These are phyloP conservation scores for Nosema granulosis DNA, from an alignment of 371 early-diverging fungal genomes.

Conservation along the genomic window DNA sequence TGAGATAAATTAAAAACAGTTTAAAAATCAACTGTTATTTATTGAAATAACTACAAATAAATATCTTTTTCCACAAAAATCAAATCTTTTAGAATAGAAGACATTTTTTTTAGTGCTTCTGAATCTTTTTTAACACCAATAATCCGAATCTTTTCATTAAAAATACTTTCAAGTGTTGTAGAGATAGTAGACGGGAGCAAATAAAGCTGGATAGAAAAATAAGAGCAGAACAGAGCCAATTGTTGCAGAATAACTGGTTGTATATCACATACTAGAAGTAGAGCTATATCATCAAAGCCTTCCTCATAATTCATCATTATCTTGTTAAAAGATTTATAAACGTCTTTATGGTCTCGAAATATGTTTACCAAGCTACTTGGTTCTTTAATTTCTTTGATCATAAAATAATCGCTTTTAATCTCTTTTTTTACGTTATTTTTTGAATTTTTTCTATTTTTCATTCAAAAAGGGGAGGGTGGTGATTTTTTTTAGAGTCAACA, in stretches of 20 bases:
- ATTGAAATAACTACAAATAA: background rate
- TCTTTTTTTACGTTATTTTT: constrained; percentile 14
- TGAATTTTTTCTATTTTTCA: background rate
- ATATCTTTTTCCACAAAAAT: background rate
- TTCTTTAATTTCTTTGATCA: constrained; percentile 15
- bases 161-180: background rate
- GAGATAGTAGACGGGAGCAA: background rate
- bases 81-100: background rate
- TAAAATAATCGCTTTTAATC: constrained; percentile 4
- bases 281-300: constrained; percentile 5
- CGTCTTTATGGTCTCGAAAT: background rate
- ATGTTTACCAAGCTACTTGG: background rate
- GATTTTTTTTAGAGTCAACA: constrained; percentile 6
- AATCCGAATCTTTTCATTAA: background rate
- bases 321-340: constrained; percentile 43
- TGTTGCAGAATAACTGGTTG: constrained; percentile 27
- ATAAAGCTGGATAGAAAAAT: constrained; percentile 45
- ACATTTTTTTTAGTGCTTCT: background rate
- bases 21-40: background rate
- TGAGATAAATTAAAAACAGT: background rate
- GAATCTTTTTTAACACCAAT: background rate
- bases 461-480: background rate
- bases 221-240: constrained; percentile 23
- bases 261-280: constrained; percentile 23
- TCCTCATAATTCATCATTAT: constrained; percentile 42